Conservation (phyloP, 179 eudicot species). For the Beta corolliflora region DNA sequence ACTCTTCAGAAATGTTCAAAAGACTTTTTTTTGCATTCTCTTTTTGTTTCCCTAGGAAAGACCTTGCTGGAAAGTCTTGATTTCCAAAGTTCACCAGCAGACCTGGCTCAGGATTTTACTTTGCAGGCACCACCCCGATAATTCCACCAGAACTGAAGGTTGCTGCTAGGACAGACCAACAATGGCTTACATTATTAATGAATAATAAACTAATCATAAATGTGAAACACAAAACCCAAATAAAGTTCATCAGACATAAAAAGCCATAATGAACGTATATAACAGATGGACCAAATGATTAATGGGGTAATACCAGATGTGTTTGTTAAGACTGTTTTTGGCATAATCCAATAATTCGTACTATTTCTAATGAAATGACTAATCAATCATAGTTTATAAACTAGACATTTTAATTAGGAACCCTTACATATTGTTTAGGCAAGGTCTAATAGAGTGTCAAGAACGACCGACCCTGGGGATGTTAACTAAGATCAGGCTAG, state of each 20-base stretch:
- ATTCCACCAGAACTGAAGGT: not conserved
- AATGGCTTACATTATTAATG: not conserved
- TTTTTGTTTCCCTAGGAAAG: not conserved
- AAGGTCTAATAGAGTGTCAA: too few relatives aligned
- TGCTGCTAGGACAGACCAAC: not conserved
- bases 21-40: not conserved
- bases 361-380: too few relatives aligned
- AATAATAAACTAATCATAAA: too few relatives aligned
- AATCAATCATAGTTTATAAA: too few relatives aligned
- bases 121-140: slow-evolving; percentile 19
- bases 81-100: not conserved
- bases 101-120: slow-evolving; percentile 15
- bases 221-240: too few relatives aligned
- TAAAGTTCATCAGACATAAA: too few relatives aligned
- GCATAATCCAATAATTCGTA: too few relatives aligned
- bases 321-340: not conserved
- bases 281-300: not conserved
- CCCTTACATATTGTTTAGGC: too few relatives aligned
- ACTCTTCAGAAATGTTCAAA: not conserved
- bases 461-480: not conserved
- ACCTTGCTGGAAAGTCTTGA: slow-evolving; percentile 1
- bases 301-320: not conserved
- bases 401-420: too few relatives aligned
- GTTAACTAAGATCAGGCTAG: not conserved
- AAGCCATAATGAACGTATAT: not conserved